A percentile compares a stretch with the other conserved stretches of the same genome.
Conservation (phyloP, 345 rosid genomes). For the Moringa oleifera region DNA sequence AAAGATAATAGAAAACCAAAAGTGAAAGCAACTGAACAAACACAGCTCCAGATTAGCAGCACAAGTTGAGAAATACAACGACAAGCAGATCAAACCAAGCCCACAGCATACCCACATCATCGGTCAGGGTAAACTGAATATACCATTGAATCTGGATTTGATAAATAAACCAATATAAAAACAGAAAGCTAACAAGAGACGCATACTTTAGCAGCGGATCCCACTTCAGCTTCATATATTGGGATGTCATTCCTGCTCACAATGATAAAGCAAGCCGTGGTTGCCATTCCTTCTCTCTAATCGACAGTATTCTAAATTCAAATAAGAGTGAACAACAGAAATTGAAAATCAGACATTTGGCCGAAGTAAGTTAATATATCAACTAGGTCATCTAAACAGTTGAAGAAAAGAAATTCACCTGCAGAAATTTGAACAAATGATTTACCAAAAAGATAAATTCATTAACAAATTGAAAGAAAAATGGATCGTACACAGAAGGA, state of each 20-base stretch:
- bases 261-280: slow-evolving; percentile 82
- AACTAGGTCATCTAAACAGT: background rate
- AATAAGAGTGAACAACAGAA: no score
- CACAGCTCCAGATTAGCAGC: background rate
- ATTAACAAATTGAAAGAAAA: no score
- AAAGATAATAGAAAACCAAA: no score
- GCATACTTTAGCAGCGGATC: slow-evolving; percentile 77
- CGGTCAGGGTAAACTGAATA: no score
- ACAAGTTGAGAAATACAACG: background rate
- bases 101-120: no score
- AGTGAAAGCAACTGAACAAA: no score
- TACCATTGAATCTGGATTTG: background rate
- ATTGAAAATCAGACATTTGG: background rate
- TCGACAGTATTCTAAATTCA: background rate
- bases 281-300: slow-evolving; percentile 45
- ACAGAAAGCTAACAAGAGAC: background rate
- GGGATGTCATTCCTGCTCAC: slow-evolving; percentile 93
- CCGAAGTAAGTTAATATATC: no score
- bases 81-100: no score
- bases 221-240: slow-evolving; percentile 95
- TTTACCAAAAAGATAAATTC: no score
- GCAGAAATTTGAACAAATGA: no score
- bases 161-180: background rate
- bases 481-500: no score
- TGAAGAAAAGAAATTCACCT: no score